Percentiles rank a stretch among this genome's conserved stretches.
Conservation (phyloP, 1,284 basidiomycete genomes). For the Chiua sp. region DNA sequence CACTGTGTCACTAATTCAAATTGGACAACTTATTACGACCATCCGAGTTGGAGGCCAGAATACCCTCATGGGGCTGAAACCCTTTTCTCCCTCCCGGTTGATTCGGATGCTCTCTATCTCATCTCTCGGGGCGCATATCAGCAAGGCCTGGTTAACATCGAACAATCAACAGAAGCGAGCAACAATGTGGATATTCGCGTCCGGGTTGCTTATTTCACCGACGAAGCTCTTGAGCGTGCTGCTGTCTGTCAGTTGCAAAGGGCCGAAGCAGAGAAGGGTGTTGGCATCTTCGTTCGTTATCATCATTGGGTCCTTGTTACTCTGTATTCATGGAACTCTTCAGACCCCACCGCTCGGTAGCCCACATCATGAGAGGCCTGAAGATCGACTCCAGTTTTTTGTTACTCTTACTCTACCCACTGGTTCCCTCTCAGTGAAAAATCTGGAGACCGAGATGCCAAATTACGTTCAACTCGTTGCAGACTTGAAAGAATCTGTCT, state of each 20-base stretch:
- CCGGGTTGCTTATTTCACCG: conserved; percentile 35
- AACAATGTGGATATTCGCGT: conserved; percentile 41
- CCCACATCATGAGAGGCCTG: conserved; percentile 1
- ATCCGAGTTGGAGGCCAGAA: conserved; percentile 28
- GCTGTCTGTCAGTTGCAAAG: conserved; percentile 42
- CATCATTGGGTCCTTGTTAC: background rate
- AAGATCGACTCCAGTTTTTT: conserved; percentile 31
- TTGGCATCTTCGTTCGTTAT: conserved; percentile 49
- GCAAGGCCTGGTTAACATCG: conserved; percentile 39
- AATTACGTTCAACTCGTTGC: conserved; percentile 40
- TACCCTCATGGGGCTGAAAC: conserved; percentile 34
- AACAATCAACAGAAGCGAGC: conserved; percentile 31
- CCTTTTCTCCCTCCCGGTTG: conserved; percentile 43
- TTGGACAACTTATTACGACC: conserved; percentile 33
- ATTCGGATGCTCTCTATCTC: conserved; percentile 42
- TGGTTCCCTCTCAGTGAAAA: conserved; percentile 35
- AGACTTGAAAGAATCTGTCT: conserved; percentile 35
- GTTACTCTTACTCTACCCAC: conserved; percentile 41
- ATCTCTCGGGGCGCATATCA: conserved; percentile 41
- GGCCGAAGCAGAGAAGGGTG: conserved; percentile 39
- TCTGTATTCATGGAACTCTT: background rate
- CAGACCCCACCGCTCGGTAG: conserved; percentile 10
- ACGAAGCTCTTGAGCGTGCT: conserved; percentile 34
- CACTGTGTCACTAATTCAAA: conserved; percentile 23
- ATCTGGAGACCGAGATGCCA: conserved; percentile 40